These are phyloP conservation scores for Naganishia cerealis DNA, from an alignment of 1,284 basidiomycete species.

Conservation along the genomic window DNA sequence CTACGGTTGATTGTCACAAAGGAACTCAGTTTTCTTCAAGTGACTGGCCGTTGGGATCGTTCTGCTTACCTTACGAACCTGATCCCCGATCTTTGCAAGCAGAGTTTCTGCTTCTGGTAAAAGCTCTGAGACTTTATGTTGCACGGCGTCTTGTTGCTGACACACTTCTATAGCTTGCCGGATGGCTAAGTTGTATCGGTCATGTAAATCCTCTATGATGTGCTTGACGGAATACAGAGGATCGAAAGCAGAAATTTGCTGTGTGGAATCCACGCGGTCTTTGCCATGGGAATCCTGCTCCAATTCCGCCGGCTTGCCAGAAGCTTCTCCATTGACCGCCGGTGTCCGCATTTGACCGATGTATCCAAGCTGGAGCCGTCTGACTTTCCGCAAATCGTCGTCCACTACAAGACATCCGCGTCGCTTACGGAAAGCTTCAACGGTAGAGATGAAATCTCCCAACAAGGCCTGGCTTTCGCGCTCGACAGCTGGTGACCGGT, in stretches of 20 bases:
- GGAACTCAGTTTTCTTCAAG: not conserved
- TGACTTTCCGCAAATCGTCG: constrained; percentile 4
- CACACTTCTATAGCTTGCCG: constrained; percentile 19
- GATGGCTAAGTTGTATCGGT: constrained; percentile 7
- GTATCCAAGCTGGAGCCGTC: not conserved
- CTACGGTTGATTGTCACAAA: not conserved
- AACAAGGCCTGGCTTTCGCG: constrained; percentile 6
- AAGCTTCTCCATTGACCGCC: not conserved
- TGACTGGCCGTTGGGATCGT: not conserved
- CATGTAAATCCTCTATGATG: constrained; percentile 11
- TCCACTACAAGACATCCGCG: constrained; percentile 1
- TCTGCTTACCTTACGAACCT: constrained; percentile 15
- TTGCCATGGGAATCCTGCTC: not conserved
- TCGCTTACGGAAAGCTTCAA: constrained; percentile 5
- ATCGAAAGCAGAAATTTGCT: not conserved
- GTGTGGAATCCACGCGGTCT: not conserved
- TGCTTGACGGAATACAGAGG: constrained; percentile 1
- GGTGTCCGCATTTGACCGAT: not conserved
- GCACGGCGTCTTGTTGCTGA: constrained; percentile 22
- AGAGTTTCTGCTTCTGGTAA: constrained; percentile 20
- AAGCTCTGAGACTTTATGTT: constrained; percentile 12
- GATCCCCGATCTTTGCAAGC: constrained; percentile 22
- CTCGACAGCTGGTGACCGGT: constrained; percentile 2
- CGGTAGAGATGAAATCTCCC: constrained; percentile 6
- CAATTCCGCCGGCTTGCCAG: not conserved